Evolutionary conservation across 2,329 filamentous ascomycete species (phyloP).

Genomic region (Fusarium miscanthi): DNA sequence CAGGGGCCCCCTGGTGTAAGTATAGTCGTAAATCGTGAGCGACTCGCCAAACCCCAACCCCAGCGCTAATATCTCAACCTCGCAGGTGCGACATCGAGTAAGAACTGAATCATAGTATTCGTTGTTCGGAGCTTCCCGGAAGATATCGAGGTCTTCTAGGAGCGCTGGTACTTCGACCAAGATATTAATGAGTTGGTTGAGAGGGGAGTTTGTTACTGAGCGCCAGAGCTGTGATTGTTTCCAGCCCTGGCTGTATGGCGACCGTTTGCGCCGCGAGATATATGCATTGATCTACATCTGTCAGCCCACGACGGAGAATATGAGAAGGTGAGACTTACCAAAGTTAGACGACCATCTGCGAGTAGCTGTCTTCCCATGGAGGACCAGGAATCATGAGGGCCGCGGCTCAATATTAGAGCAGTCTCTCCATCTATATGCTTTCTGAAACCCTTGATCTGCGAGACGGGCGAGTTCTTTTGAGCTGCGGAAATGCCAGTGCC

Average conservation of each 20-base stretch:
- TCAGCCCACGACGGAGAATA: rapidly evolving
- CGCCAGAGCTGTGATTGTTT: constrained; percentile 10
- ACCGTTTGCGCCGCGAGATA: not conserved
- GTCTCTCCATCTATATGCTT: constrained; percentile 19
- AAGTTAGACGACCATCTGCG: constrained; percentile 8
- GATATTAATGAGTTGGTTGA: constrained; percentile 9
- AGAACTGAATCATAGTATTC: rapidly evolving
- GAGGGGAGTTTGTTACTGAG: not conserved
- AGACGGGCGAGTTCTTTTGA: not conserved
- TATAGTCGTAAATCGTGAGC: constrained; percentile 11
- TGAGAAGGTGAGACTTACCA: not conserved
- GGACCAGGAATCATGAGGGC: not conserved
- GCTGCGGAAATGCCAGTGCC: not conserved
- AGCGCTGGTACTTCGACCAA: constrained; percentile 8
- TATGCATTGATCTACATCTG: not conserved
- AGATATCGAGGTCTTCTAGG: not conserved
- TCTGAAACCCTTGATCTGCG: not conserved
- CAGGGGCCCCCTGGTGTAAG: not conserved
- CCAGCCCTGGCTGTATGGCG: not conserved
- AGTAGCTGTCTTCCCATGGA: constrained; percentile 1
- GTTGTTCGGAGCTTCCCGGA: not conserved
- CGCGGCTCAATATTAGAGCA: constrained; percentile 1
- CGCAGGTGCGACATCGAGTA: not conserved
- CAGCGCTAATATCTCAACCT: not conserved
- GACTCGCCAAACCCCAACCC: not conserved